These are phyloP conservation scores for Fraxinus dipetala DNA, from an alignment of 305 asterid genomes.

Conservation along the genomic window DNA sequence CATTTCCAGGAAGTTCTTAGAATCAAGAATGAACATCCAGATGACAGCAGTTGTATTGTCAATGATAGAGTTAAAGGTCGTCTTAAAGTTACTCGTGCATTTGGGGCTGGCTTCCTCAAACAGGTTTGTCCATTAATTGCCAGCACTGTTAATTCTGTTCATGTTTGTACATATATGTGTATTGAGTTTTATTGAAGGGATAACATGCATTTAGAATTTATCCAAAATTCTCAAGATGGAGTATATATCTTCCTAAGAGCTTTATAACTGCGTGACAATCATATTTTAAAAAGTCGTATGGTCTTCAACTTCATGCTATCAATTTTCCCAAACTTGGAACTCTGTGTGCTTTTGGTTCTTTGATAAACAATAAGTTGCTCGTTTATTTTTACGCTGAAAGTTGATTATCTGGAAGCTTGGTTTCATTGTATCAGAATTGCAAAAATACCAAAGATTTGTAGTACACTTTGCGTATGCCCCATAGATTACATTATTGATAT, in stretches of 20 bases:
- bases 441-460: neutral
- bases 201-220: neutral
- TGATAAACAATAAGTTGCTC: neutral
- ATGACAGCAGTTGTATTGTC: conserved; percentile 86
- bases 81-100: conserved; percentile 95
- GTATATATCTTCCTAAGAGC: neutral
- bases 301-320: neutral
- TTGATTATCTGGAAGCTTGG: conserved; percentile 12
- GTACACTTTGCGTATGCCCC: neutral
- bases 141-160: conserved; percentile 18
- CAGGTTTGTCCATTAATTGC: conserved; percentile 53
- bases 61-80: conserved; percentile 97
- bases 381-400: neutral
- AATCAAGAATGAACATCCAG: conserved; percentile 95
- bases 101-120: conserved; percentile 98
- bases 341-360: neutral
- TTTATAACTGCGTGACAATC: neutral
- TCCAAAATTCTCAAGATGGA: neutral
- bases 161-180: neutral
- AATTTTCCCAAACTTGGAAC: neutral
- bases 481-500: neutral
- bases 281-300: neutral
- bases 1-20: conserved; percentile 75
- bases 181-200: conserved; percentile 5
- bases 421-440: conserved; percentile 1